Conservation (phyloP, 129 eudicot genomes). For the Helichrysum umbraculigerum region DNA sequence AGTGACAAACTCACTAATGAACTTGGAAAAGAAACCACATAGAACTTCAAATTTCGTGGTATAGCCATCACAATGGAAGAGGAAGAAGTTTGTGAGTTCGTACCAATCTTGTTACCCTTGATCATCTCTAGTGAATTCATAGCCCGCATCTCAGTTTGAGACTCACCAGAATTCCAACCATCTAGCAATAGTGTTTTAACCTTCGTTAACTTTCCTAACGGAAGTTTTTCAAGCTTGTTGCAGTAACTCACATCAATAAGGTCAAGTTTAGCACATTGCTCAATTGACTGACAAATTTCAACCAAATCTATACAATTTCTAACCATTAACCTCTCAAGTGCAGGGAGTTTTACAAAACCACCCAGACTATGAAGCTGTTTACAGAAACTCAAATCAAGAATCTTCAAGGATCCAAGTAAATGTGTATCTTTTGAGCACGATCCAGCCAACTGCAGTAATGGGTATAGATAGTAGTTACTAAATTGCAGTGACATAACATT, state of each 20-base stretch:
- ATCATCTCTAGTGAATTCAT: not conserved
- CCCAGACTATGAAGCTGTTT: not conserved
- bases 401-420: not conserved
- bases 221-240: constrained; percentile 13
- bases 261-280: constrained; percentile 18
- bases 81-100: not conserved
- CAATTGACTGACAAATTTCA: constrained; percentile 30
- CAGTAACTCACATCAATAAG: constrained; percentile 30
- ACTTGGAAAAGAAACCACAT: not conserved
- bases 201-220: constrained; percentile 21
- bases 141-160: not conserved
- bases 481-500: not conserved
- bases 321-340: not conserved
- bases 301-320: constrained; percentile 17
- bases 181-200: constrained; percentile 27
- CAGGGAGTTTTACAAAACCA: too few species aligned
- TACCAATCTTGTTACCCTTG: not conserved
- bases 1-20: constrained; percentile 16
- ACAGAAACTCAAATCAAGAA: not conserved
- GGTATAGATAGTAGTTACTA: not conserved
- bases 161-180: constrained; percentile 23
- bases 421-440: not conserved
- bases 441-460: not conserved
- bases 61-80: not conserved
- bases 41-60: not conserved